A percentile compares a stretch with the other conserved stretches of the same genome.
Conservation (phyloP, 139 green algal genomes). For the Helicosporidium sp. region DNA sequence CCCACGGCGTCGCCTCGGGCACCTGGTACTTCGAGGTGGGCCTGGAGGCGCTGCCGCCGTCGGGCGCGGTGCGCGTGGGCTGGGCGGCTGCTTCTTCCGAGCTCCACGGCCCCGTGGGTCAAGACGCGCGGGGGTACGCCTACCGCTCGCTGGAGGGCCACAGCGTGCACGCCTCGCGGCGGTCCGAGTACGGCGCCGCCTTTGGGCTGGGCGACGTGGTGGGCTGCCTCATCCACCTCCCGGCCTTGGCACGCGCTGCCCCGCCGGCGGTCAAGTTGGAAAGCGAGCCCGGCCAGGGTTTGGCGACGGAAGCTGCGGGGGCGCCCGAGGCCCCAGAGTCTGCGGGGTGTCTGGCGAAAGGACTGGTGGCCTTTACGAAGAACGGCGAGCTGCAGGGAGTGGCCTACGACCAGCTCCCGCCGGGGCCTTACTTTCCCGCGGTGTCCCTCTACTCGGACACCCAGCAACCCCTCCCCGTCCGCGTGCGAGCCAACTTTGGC, state of each 20-base stretch:
- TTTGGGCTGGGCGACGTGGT: constrained; percentile 31
- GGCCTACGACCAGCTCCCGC: constrained; percentile 24
- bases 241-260: constrained; percentile 1
- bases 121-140: constrained; percentile 37
- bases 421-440: constrained; percentile 67
- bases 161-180: constrained; percentile 27
- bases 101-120: constrained; percentile 53
- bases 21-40: constrained; percentile 57
- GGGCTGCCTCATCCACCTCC: constrained; percentile 35
- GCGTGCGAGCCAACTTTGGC: constrained; percentile 59
- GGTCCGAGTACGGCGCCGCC: constrained; percentile 25
- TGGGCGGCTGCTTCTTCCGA: constrained; percentile 54
- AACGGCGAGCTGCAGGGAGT: constrained; percentile 1
- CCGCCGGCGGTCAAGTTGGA: neutral
- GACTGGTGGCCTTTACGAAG: neutral
- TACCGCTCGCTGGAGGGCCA: constrained; percentile 53
- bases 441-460: constrained; percentile 53
- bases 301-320: too few species aligned
- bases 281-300: too few species aligned
- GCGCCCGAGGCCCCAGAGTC: too few species aligned
- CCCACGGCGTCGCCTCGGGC: constrained; percentile 38
- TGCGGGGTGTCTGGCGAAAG: constrained; percentile 11
- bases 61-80: constrained; percentile 42
- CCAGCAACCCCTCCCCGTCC: constrained; percentile 30
- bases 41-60: constrained; percentile 37